These are phyloP conservation scores for Tetraselmis striata DNA, from an alignment of 139 green algal genomes.

Conservation along the genomic window DNA sequence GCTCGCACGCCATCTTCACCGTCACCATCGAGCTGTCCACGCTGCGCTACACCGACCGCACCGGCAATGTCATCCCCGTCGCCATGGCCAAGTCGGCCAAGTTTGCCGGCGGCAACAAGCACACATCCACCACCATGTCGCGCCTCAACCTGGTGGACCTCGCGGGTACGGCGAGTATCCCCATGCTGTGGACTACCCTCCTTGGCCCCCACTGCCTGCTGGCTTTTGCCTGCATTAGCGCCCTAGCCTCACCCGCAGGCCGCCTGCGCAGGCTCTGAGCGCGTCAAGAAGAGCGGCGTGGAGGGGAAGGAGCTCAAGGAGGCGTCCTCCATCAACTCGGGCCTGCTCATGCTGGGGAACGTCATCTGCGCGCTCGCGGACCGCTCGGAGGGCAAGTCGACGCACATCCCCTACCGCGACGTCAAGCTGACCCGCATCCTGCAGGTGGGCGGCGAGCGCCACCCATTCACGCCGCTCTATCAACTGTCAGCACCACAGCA, in stretches of 20 bases:
- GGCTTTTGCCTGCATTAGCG: too few species aligned
- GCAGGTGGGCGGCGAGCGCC: too few species aligned
- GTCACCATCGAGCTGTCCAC: conserved; percentile 34
- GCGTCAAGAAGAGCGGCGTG: conserved; percentile 42
- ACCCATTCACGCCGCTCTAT: too few species aligned
- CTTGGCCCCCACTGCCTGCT: too few species aligned
- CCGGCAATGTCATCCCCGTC: background rate
- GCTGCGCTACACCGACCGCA: background rate
- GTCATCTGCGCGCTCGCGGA: conserved; percentile 51
- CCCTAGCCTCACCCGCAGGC: too few species aligned
- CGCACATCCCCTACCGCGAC: conserved; percentile 51
- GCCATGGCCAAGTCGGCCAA: background rate
- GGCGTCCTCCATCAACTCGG: conserved; percentile 59
- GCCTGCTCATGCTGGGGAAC: conserved; percentile 62
- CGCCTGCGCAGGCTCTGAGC: conserved; percentile 3
- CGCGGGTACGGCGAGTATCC: too few species aligned
- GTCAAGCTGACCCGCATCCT: conserved; percentile 61
- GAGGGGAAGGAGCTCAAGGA: conserved; percentile 59
- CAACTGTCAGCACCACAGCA: too few species aligned
- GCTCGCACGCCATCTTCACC: conserved; percentile 67
- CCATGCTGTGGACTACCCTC: too few species aligned
- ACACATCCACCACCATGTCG: background rate
- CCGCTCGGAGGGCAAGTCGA: conserved; percentile 24
- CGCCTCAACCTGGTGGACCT: conserved; percentile 60
- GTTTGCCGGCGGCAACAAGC: background rate